Conservation (phyloP, 257 asterid genomes). For the Solanum peruvianum region DNA sequence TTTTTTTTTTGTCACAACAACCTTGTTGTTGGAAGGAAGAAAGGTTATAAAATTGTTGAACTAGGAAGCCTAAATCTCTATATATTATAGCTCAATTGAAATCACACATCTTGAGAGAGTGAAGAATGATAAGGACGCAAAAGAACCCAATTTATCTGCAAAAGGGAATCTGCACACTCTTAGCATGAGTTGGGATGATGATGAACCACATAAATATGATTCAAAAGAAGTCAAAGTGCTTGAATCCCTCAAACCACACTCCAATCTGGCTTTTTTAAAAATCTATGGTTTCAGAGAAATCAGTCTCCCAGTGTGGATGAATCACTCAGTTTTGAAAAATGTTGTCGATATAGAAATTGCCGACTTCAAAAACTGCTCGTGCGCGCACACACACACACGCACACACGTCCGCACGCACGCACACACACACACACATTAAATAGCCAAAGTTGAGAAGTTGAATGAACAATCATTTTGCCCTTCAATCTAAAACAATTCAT, state of each 20-base stretch:
- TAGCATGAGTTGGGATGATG: neutral
- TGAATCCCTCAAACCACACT: neutral
- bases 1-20: too few species aligned
- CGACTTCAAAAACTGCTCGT: fast-evolving
- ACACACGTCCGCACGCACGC: too few species aligned
- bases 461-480: too few species aligned
- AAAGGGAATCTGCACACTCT: neutral
- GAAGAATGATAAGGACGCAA: neutral
- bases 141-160: neutral
- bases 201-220: neutral
- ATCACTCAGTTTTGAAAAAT: neutral
- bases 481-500: too few species aligned
- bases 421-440: too few species aligned
- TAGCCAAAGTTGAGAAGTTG: too few species aligned
- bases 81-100: neutral
- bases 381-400: too few species aligned
- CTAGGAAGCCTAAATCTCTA: neutral
- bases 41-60: neutral
- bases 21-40: neutral
- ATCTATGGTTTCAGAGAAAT: neutral
- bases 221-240: neutral
- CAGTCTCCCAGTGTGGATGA: neutral
- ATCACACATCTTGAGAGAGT: neutral
- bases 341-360: fast-evolving
- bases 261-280: fast-evolving